phyloP scores from a whole-genome alignment of 1,139 yeast genomes.

The Candida frijolesensis region DNA sequence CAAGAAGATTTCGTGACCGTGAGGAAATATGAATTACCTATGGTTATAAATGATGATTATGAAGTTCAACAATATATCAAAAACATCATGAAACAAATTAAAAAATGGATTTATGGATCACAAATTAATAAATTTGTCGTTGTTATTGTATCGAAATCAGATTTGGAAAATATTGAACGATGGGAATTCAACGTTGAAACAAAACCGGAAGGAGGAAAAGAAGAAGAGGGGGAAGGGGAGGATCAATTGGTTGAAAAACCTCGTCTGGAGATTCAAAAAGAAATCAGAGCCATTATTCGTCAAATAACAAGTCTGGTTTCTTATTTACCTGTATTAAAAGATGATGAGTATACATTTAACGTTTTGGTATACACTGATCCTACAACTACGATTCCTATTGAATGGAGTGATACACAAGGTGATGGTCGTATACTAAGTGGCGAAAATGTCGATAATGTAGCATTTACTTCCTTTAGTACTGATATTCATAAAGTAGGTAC shows the following conservation, averaged over 20 bases:
- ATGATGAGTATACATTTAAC: slow-evolving; percentile 75
- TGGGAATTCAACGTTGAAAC: slow-evolving; percentile 82
- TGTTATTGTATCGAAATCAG: slow-evolving; percentile 67
- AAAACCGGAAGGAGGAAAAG: slow-evolving; percentile 15
- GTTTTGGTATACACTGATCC: slow-evolving; percentile 85
- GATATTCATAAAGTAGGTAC: slow-evolving; percentile 74
- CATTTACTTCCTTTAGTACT: slow-evolving; percentile 71
- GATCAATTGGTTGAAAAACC: slow-evolving; percentile 26
- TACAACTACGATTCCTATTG: slow-evolving; percentile 62
- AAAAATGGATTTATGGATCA: slow-evolving; percentile 78
- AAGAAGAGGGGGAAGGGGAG: slow-evolving; percentile 2
- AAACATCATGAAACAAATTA: slow-evolving; percentile 72
- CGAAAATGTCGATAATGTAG: slow-evolving; percentile 63
- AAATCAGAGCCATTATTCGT: slow-evolving; percentile 82
- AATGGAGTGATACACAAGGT: slow-evolving; percentile 78
- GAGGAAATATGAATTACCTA: slow-evolving; percentile 76
- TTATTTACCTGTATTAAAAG: slow-evolving; percentile 73
- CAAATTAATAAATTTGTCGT: slow-evolving; percentile 70
- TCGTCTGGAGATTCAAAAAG: slow-evolving; percentile 60
- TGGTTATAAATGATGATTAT: slow-evolving; percentile 73
- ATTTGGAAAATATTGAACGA: slow-evolving; percentile 72
- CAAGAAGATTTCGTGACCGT: slow-evolving; percentile 83
- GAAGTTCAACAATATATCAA: slow-evolving; percentile 74
- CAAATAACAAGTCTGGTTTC: slow-evolving; percentile 90
- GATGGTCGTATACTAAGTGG: slow-evolving; percentile 61